phyloP scores from a whole-genome alignment of 176 grass and related monocot genomes.

The Olyra latifolia region DNA sequence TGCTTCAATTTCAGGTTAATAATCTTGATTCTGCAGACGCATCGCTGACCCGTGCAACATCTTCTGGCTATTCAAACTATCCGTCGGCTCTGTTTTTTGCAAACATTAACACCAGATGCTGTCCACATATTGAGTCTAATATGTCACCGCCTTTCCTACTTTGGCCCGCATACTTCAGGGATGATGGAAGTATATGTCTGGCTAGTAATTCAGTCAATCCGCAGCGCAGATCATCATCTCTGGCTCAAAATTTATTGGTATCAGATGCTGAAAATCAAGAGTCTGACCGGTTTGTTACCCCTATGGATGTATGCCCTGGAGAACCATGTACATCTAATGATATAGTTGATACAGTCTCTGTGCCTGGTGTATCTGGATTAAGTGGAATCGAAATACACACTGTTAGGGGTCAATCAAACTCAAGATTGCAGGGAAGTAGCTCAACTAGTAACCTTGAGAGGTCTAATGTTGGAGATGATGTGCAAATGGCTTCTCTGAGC shows the following conservation, averaged over 20 bases:
- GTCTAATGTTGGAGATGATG: constrained; percentile 27
- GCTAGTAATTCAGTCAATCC: constrained; percentile 34
- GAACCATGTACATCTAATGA: constrained; percentile 52
- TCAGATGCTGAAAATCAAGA: constrained; percentile 53
- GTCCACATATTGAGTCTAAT: constrained; percentile 52
- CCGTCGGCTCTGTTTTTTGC: constrained; percentile 74
- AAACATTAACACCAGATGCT: constrained; percentile 57
- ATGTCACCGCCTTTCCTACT: constrained; percentile 43
- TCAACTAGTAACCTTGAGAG: constrained; percentile 38
- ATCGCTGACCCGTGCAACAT: constrained; percentile 77
- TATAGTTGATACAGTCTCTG: constrained; percentile 17
- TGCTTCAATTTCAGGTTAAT: constrained; percentile 79
- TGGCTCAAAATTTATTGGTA: constrained; percentile 29
- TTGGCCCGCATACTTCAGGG: constrained; percentile 50
- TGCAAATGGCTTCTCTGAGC: constrained; percentile 35
- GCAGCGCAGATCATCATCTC: constrained; percentile 47
- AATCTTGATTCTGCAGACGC: constrained; percentile 88
- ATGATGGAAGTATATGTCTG: constrained; percentile 50
- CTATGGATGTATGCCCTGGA: constrained; percentile 84
- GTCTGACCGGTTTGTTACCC: constrained; percentile 38
- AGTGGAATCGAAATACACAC: constrained; percentile 33
- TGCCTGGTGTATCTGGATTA: constrained; percentile 8
- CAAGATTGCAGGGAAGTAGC: constrained; percentile 33
- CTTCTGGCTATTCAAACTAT: constrained; percentile 90
- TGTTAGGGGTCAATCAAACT: constrained; percentile 12